Evolutionary conservation across 306 rosid genomes (phyloP), one percentile per base, ranked within the genome.

Genomic region (Acacia acuminata): DNA sequence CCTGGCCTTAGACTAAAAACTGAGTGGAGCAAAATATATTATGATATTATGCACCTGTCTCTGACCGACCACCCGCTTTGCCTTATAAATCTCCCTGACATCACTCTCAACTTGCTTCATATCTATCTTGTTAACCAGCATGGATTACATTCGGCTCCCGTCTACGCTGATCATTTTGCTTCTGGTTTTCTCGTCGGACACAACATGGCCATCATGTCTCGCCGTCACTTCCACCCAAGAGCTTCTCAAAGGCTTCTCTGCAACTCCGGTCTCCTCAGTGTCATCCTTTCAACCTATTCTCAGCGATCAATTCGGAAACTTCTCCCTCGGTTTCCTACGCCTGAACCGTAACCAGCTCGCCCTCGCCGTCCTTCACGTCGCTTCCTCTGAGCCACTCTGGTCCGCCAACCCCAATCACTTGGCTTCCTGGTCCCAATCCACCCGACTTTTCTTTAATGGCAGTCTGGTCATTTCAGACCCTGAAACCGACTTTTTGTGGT

Each of bases 271-370:
- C 60, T 75, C 91, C 13, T 69, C 90, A 47, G 50, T 83, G 42
- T 4, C 87, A 8, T 48, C 93, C 68, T 96, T 96, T 85, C 96
- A 93, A 60, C 32, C 97, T 6, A 60, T 96, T 60, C 90, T 96
- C 40, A 69, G 3, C 30, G 99, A 96, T 73, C 73, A 87, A 5
- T 83, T 69, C 1, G 91, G 87, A 0, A 92, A 92, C 68, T 90
- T 96, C 84, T 92, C 99, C 0, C 77, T 96, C 4, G 94, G 98
- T 12, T 92, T 96, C 85, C 96, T 92, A 91, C 95, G 97, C 16
- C 77, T 81, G 36, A 82, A 87, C 61, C 73, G 16, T 36, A 77
- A 86, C 85, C 86, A 84, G 51, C 92, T 96, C 6, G 63, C 92
- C 25, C 90, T 96, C 5, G 91, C 89, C 1, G 70, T 96, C 68